Base-by-base conservation (phyloP, 2,329 filamentous ascomycete species). In the Neocatenulostroma microsporum region DNA sequence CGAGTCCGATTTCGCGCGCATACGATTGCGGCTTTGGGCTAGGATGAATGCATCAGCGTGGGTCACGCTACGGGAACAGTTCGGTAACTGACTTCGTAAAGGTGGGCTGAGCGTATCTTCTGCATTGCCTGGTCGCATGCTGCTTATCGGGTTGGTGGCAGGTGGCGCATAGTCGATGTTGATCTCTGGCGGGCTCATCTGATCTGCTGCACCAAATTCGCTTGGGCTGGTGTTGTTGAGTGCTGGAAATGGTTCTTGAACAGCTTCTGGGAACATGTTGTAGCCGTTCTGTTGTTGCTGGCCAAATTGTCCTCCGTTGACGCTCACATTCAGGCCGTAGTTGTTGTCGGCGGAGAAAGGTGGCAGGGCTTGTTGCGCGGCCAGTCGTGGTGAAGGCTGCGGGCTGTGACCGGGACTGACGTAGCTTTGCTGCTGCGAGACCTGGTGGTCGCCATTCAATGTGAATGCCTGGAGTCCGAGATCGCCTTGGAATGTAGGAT, bases 141-240 rank as follows among this genome's bases (percentile, higher is more conserved):
- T 46, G 21, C 50, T 46, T 12, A 46, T 42, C 2, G 50, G 46
- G 14, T 43, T 42, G 51, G 76, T 76, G 40, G 74, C 67, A 7
- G 80, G 80, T 17, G 88, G 88, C 12, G 87, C 88, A 60, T 85
- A 87, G 57, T 94, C 84, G 50, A 95, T 91, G 56, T 91, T 94
- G 62, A 95, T 95, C 34, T 88, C 84, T 0, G 88, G 88, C n/a
- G 88, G 84, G 3, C 82, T 82, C 80, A 94, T 91, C 49, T 83
- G 74, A 33, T 80, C 76, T 30, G 74, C 77, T 55, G 74, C 78
- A 5, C 77, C 75, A 56, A 84, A 74, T 39, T 88, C 82, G 20
- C 48, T 47, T n/a, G 53, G 55, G 29, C 53, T 56, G 37, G 69
- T 66, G 37, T 70, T 65, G 34, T 60, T 62, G 43, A 70, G 60